These are phyloP conservation scores for Vitis hybrid DNA, from an alignment of 177 flowering plant species.

Conservation along the genomic window DNA sequence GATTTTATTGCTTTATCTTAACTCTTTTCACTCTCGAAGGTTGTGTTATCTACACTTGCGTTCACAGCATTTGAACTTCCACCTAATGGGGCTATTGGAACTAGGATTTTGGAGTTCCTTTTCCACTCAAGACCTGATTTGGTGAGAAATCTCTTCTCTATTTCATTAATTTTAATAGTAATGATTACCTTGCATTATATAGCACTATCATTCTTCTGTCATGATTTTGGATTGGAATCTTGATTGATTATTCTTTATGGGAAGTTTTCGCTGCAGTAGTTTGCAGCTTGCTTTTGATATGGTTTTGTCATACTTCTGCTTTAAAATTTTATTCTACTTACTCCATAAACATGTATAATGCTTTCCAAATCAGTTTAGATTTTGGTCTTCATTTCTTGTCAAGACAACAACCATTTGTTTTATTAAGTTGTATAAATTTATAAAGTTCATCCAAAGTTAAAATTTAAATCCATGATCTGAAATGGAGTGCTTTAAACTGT, in stretches of 20 bases:
- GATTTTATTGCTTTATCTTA: slow-evolving; percentile 1
- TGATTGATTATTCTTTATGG: background rate
- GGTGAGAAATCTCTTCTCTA: slow-evolving; percentile 39
- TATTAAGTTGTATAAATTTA: too few species aligned
- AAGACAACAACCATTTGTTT: too few species aligned
- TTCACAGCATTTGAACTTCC: slow-evolving; percentile 98
- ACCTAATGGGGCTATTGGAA: slow-evolving; percentile 92
- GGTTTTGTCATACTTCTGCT: background rate
- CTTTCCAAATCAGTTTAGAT: too few species aligned
- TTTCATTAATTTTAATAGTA: background rate
- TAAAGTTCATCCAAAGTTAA: background rate
- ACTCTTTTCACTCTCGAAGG: slow-evolving; percentile 43
- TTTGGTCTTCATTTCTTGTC: too few species aligned
- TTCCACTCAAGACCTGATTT: slow-evolving; percentile 90
- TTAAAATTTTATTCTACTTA: too few species aligned
- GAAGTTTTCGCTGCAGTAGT: background rate
- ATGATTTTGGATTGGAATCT: background rate
- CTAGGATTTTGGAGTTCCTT: slow-evolving; percentile 82
- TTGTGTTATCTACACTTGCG: slow-evolving; percentile 83
- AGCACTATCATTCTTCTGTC: background rate
- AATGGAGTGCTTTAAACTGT: background rate
- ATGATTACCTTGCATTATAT: background rate
- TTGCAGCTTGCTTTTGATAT: background rate
- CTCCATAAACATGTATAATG: too few species aligned
- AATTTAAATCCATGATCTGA: background rate